Evolutionary conservation across 192 early-diverging fungal genomes (phyloP).

Genomic region (Chytriomyces confervae): DNA sequence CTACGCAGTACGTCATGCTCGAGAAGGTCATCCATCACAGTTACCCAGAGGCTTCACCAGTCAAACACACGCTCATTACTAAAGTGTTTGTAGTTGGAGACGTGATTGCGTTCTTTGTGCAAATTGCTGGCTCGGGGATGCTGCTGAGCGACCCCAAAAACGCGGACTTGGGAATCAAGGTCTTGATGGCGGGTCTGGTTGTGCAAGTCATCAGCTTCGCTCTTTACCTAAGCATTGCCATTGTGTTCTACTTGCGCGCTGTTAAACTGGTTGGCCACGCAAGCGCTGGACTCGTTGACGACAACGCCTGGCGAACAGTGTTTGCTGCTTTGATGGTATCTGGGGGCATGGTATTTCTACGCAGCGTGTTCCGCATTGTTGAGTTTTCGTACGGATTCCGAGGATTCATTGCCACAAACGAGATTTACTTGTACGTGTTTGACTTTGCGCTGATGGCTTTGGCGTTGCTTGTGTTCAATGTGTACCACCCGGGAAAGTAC

Average conservation of each 20-base stretch:
- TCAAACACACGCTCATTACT: constrained; percentile 18
- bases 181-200: constrained; percentile 35
- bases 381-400: constrained; percentile 31
- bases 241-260: constrained; percentile 17
- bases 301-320: background rate
- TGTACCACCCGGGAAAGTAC: constrained; percentile 28
- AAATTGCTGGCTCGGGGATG: constrained; percentile 28
- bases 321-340: constrained; percentile 1
- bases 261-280: background rate
- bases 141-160: constrained; percentile 1
- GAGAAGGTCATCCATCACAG: constrained; percentile 8
- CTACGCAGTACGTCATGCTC: constrained; percentile 33
- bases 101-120: constrained; percentile 37
- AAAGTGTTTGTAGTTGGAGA: constrained; percentile 32
- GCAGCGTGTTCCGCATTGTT: constrained; percentile 38
- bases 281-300: background rate
- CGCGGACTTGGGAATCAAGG: background rate
- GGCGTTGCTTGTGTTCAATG: constrained; percentile 16
- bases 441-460: constrained; percentile 36
- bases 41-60: constrained; percentile 7
- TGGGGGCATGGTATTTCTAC: background rate
- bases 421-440: constrained; percentile 33
- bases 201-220: constrained; percentile 36
- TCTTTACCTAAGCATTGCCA: constrained; percentile 22
- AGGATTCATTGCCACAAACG: constrained; percentile 26